Evolutionary conservation across 495 filamentous ascomycete species (phyloP), one percentile per base, ranked within the genome.

Genomic region (Sordaria brevicollis): DNA sequence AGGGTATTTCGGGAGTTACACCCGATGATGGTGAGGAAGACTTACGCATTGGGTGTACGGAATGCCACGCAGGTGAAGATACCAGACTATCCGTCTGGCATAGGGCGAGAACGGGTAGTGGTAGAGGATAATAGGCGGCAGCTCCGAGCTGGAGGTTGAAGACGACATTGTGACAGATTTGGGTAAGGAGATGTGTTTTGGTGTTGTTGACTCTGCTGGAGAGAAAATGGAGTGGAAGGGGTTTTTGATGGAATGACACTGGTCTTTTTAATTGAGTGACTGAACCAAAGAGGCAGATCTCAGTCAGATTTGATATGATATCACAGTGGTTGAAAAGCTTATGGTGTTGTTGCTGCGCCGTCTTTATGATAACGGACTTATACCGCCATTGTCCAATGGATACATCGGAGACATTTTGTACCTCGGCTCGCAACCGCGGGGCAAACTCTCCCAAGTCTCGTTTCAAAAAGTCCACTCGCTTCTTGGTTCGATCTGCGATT

Each of bases 101-200:
- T 85, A 90, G 5, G 88, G 89, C 29, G 88, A 90, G 74, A 76
- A 80, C 4, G 76, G 57, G 74, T 89, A 89, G 73, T 87, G 85
- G 71, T 84, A 89, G 15, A 88, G 75, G 21, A 88, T 74, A 62
- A 88, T 82, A 3, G 78, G 78, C 36, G 75, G 76, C 36, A 67
- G 65, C 33, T 76, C 66, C 6, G 73, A 35, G 29, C 62, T 31
- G 62, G 15, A 35, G 7, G 49, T 62, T 15, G 49, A 29, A 19
- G 49, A 57, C 25, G 49, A 62, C 49, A 62, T 62, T 21, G 33
- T 62, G 6, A 33, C 25, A 6, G 25, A 29, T 10, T n/a, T 57
- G 21, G 31, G 2, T 57, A 25, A 3, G 49, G 25, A 10, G 21
- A 13, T 10, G 19, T 11, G 43, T 57, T 7, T 54, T 54, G 43